phyloP scores from a whole-genome alignment of 1,139 yeast genomes.

The Saccharomyces pastorianus region DNA sequence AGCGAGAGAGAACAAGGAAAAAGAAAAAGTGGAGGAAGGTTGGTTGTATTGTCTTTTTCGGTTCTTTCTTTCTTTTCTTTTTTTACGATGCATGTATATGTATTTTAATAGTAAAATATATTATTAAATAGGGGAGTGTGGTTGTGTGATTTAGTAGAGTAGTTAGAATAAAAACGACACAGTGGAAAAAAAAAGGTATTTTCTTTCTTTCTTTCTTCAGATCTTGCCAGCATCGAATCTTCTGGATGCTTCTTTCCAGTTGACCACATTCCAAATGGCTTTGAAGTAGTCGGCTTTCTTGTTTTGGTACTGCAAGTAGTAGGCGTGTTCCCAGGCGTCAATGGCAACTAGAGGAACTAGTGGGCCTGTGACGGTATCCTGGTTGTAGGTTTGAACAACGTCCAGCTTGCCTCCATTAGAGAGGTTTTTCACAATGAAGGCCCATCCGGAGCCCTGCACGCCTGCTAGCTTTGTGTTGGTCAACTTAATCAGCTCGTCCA shows the following conservation, averaged over 20 bases:
- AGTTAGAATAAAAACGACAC: not conserved
- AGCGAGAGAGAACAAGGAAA: not conserved
- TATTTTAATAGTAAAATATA: not conserved
- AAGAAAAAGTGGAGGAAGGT: not conserved
- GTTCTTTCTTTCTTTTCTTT: not conserved
- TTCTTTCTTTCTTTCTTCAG: not conserved
- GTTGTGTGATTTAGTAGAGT: not conserved
- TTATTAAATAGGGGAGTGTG: not conserved
- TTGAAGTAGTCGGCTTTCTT: conserved; percentile 91
- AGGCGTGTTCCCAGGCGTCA: conserved; percentile 99
- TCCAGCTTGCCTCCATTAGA: conserved; percentile 68
- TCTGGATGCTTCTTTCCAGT: conserved; percentile 90
- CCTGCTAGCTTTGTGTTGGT: conserved; percentile 82
- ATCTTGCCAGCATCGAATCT: conserved; percentile 28
- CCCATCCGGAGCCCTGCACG: conserved; percentile 97
- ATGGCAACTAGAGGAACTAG: conserved; percentile 80
- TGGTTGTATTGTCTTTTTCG: not conserved
- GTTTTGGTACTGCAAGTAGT: conserved; percentile 91
- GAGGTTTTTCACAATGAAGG: conserved; percentile 83
- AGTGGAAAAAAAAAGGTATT: not conserved
- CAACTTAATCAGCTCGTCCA: conserved; percentile 59
- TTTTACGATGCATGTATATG: not conserved
- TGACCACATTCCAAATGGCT: conserved; percentile 93
- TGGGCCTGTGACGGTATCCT: conserved; percentile 71
- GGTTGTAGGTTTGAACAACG: conserved; percentile 81